Evolutionary conservation across 1,139 yeast species (phyloP).

Genomic region (Schwanniomyces etchellsii): DNA sequence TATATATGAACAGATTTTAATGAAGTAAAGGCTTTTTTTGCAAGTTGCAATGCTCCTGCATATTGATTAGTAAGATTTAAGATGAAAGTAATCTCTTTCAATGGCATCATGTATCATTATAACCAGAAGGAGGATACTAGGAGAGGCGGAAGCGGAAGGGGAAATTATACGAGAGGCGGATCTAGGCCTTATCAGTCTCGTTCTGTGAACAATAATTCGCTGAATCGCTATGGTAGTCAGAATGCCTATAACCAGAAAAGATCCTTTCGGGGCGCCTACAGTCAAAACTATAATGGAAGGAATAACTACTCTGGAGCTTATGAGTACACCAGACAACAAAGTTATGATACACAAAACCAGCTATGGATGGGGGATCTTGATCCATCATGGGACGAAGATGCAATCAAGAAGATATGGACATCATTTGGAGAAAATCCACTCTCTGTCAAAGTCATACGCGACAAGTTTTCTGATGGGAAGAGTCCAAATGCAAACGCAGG

Average conservation of each 20-base stretch:
- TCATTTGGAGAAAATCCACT: conserved; percentile 32
- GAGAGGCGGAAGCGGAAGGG: too few species aligned
- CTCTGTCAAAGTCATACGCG: conserved; percentile 32
- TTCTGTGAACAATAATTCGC: too few species aligned
- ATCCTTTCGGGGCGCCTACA: too few species aligned
- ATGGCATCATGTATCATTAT: too few species aligned
- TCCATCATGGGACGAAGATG: conserved; percentile 74
- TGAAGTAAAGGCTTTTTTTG: not conserved
- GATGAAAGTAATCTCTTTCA: too few species aligned
- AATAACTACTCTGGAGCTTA: not conserved
- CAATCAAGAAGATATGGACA: conserved; percentile 64
- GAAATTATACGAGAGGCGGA: too few species aligned
- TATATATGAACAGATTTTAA: conserved; percentile 10
- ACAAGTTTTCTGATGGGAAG: conserved; percentile 17
- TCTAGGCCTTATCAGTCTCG: too few species aligned
- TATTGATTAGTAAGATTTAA: conserved; percentile 1
- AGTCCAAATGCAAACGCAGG: conserved; percentile 16
- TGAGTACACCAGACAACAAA: not conserved
- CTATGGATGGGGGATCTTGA: conserved; percentile 97
- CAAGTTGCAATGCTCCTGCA: conserved; percentile 3
- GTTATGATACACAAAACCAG: conserved; percentile 16
- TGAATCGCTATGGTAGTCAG: too few species aligned
- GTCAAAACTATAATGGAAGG: not conserved
- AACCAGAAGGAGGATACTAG: too few species aligned
- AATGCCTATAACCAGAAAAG: too few species aligned